Evolutionary conservation across 768 basidiomycete genomes (phyloP).

Genomic region (Hericium rajendrae): DNA sequence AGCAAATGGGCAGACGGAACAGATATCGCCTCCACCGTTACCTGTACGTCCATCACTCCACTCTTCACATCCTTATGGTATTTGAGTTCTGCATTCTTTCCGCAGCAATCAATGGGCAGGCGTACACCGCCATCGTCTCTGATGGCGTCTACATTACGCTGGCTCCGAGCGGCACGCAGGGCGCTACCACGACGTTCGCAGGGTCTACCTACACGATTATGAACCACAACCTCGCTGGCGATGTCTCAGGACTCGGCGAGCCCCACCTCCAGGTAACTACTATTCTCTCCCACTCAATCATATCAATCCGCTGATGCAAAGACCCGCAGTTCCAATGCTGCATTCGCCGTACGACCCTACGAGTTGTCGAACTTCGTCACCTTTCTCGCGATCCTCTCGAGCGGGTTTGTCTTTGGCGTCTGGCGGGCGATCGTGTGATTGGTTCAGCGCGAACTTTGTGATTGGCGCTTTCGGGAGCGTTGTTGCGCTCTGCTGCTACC

Average conservation of each 20-base stretch:
- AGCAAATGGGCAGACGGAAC: background rate
- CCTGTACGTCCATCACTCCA: background rate
- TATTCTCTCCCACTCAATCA: no score
- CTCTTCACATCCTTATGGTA: no score
- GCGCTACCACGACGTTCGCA: background rate
- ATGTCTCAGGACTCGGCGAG: background rate
- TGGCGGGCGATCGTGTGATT: conserved; percentile 5
- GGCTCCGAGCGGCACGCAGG: background rate
- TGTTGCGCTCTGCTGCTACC: background rate
- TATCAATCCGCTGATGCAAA: no score
- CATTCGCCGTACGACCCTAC: background rate
- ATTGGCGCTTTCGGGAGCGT: background rate
- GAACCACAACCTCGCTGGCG: background rate
- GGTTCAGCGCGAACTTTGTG: background rate
- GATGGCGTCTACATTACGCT: background rate
- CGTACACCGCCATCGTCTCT: background rate
- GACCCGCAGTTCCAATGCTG: no score
- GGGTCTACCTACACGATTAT: background rate
- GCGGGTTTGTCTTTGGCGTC: conserved; percentile 10
- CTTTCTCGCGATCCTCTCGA: conserved; percentile 4
- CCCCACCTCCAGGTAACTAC: background rate
- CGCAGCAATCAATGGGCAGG: background rate
- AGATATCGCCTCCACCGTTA: background rate
- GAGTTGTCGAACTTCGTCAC: conserved; percentile 1
- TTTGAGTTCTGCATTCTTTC: no score